A percentile compares a stretch with the other conserved stretches of the same genome.
These are phyloP conservation scores for Cylindrodendrum hubeiense DNA, from an alignment of 2,329 filamentous ascomycete genomes.

Conservation along the genomic window DNA sequence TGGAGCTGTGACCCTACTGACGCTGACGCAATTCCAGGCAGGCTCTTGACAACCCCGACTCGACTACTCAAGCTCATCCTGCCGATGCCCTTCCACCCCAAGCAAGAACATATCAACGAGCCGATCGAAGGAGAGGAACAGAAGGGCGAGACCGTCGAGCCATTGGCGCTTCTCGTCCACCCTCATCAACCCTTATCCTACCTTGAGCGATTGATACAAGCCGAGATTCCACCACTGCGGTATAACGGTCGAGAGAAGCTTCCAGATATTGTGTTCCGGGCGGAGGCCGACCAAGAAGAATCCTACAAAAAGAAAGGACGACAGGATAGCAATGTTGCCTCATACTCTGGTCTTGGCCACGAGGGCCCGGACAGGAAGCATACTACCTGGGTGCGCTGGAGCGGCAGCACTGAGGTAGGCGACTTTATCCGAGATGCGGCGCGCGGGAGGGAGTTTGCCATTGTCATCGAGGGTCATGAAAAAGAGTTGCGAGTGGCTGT, in stretches of 20 bases:
- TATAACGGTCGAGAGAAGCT: constrained; percentile 76
- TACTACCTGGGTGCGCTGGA: constrained; percentile 84
- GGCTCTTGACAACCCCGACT: constrained; percentile 84
- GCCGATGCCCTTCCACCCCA: constrained; percentile 68
- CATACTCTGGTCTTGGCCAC: constrained; percentile 77
- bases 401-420: constrained; percentile 87
- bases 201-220: constrained; percentile 88
- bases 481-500: constrained; percentile 81
- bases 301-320: constrained; percentile 47
- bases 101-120: constrained; percentile 56
- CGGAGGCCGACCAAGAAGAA: constrained; percentile 77
- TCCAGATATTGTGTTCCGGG: constrained; percentile 82
- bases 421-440: constrained; percentile 95
- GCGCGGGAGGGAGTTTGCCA: constrained; percentile 84
- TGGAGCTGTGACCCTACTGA: not conserved
- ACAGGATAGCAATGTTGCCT: constrained; percentile 66
- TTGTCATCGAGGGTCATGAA: constrained; percentile 79
- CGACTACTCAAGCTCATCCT: constrained; percentile 85
- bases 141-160: constrained; percentile 69
- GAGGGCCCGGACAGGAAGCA: constrained; percentile 63
- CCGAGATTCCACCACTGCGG: constrained; percentile 80
- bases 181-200: constrained; percentile 93
- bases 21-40: constrained; percentile 60
- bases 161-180: constrained; percentile 86
- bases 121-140: constrained; percentile 52